Conservation (phyloP, 1,139 yeast species). For the Dujonia santamariae region DNA sequence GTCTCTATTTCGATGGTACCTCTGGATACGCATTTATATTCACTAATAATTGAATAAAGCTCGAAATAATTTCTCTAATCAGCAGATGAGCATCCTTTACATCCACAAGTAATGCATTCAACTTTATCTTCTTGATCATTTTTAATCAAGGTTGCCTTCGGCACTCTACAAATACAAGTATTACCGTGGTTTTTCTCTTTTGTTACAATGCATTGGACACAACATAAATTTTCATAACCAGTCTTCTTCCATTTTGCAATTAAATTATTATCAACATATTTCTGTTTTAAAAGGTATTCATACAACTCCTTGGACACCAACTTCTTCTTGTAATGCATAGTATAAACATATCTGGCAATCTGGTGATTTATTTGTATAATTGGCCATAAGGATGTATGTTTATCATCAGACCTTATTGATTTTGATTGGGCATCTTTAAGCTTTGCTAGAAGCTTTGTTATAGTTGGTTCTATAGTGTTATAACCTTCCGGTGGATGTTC, state of each 20-base stretch:
- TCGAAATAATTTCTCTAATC: constrained; percentile 39
- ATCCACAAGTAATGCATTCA: constrained; percentile 85
- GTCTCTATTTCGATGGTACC: neutral
- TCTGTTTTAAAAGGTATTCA: constrained; percentile 69
- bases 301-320: constrained; percentile 68
- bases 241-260: constrained; percentile 91
- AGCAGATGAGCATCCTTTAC: constrained; percentile 83
- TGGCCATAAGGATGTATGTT: constrained; percentile 67
- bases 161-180: constrained; percentile 85
- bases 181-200: constrained; percentile 61
- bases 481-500: constrained; percentile 74
- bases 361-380: constrained; percentile 71
- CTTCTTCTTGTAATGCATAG: constrained; percentile 66
- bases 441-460: constrained; percentile 58
- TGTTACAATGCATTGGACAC: constrained; percentile 74
- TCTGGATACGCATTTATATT: no score
- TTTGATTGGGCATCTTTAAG: constrained; percentile 56
- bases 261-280: constrained; percentile 63
- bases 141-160: constrained; percentile 50
- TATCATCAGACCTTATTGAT: constrained; percentile 26
- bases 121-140: constrained; percentile 31
- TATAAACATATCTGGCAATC: constrained; percentile 72
- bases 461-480: constrained; percentile 64
- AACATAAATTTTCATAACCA: constrained; percentile 86
- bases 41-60: neutral